phyloP scores from a whole-genome alignment of 306 rosid species.

The Senna siamea region DNA sequence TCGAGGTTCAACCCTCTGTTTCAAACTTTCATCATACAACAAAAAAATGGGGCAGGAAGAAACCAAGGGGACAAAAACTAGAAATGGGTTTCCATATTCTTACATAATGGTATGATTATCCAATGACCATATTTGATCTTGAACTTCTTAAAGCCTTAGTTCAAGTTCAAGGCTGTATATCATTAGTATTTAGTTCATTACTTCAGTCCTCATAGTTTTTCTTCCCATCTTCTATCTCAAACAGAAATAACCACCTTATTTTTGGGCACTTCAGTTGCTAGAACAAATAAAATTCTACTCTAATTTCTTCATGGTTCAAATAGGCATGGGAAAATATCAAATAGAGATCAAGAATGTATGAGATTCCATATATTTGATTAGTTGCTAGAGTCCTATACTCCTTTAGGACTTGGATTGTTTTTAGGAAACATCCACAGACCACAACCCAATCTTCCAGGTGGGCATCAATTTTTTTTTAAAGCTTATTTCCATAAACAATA shows the following conservation, averaged over 20 bases:
- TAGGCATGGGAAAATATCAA: background rate
- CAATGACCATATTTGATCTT: background rate
- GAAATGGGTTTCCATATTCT: too few species aligned
- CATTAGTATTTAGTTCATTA: background rate
- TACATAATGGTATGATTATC: too few species aligned
- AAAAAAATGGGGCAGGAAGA: too few species aligned
- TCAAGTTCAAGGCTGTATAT: too few species aligned
- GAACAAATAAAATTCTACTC: background rate
- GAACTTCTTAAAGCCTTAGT: background rate
- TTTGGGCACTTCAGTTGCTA: background rate
- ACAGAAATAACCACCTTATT: background rate
- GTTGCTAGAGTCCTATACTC: background rate
- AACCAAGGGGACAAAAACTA: background rate
- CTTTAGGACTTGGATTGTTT: background rate
- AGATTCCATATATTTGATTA: background rate
- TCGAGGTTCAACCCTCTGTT: background rate
- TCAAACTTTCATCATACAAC: too few species aligned
- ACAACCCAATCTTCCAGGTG: conserved; percentile 53
- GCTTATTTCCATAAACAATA: background rate
- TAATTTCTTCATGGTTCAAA: background rate
- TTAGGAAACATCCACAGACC: conserved; percentile 35
- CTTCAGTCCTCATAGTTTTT: background rate
- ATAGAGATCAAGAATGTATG: background rate
- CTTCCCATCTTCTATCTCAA: background rate
- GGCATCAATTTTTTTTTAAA: conserved; percentile 43